These are phyloP conservation scores for Penicillium verhagenii DNA, from an alignment of 495 filamentous ascomycete species.

Conservation along the genomic window DNA sequence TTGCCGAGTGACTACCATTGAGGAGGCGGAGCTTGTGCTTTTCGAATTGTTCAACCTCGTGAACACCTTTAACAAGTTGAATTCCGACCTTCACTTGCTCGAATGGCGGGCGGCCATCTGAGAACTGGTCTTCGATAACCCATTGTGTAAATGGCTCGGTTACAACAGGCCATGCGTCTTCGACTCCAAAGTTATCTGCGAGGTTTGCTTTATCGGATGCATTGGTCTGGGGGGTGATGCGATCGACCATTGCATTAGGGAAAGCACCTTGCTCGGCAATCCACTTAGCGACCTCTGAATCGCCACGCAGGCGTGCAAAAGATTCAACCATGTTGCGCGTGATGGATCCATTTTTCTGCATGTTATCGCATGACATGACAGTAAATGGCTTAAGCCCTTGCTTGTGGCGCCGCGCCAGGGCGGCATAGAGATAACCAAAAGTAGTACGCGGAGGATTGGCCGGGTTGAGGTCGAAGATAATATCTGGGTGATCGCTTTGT, in stretches of 20 bases:
- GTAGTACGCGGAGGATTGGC: constrained; percentile 42
- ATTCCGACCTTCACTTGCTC: constrained; percentile 40
- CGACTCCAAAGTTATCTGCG: constrained; percentile 37
- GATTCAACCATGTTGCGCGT: constrained; percentile 49
- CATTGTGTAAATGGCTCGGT: constrained; percentile 53
- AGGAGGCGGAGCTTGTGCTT: constrained; percentile 51
- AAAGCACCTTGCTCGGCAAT: constrained; percentile 42
- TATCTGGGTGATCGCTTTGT: constrained; percentile 43
- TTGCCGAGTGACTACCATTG: constrained; percentile 47
- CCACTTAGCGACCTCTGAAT: constrained; percentile 44
- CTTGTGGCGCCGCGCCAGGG: constrained; percentile 38
- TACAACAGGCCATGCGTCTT: constrained; percentile 48
- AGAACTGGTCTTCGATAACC: constrained; percentile 50
- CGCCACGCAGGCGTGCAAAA: constrained; percentile 36
- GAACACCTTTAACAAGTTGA: constrained; percentile 45
- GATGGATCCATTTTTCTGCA: constrained; percentile 53
- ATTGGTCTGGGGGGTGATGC: constrained; percentile 48
- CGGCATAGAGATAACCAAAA: constrained; percentile 50
- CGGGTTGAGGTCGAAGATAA: constrained; percentile 40
- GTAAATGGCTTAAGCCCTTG: constrained; percentile 48
- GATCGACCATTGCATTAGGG: constrained; percentile 53
- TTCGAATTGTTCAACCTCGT: constrained; percentile 48
- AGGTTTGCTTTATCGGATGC: constrained; percentile 37
- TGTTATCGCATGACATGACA: constrained; percentile 52
- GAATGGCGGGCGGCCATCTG: constrained; percentile 46